phyloP scores from a whole-genome alignment of 1,139 yeast species.

The Dujonia santamariae region DNA sequence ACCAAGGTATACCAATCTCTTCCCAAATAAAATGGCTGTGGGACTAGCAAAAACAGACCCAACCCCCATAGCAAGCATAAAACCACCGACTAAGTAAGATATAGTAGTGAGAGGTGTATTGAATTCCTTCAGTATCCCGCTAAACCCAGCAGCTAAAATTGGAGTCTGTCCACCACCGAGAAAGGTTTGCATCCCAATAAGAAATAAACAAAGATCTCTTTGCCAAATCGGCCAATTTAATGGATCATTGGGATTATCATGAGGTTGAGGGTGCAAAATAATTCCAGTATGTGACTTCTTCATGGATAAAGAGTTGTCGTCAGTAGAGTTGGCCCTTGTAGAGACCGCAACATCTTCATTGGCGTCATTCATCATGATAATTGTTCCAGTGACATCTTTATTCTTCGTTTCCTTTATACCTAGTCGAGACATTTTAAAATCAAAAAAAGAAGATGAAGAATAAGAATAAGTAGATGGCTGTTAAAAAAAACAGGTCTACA shows the following conservation, averaged over 20 bases:
- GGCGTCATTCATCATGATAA: slow-evolving; percentile 33
- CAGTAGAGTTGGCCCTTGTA: slow-evolving; percentile 6
- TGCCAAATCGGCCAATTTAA: slow-evolving; percentile 68
- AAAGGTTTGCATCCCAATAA: slow-evolving; percentile 57
- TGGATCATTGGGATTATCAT: slow-evolving; percentile 74
- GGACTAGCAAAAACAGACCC: slow-evolving; percentile 62
- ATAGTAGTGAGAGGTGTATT: slow-evolving; percentile 38
- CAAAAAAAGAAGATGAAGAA: not conserved
- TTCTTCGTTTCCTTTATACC: slow-evolving; percentile 43
- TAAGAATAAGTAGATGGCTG: not conserved
- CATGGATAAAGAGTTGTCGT: slow-evolving; percentile 14
- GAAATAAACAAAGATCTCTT: slow-evolving; percentile 50
- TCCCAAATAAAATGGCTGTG: slow-evolving; percentile 59
- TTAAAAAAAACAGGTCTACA: not conserved
- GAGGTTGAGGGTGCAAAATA: slow-evolving; percentile 71
- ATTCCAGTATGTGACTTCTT: slow-evolving; percentile 52
- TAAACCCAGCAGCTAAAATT: slow-evolving; percentile 56
- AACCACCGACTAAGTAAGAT: slow-evolving; percentile 57
- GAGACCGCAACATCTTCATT: slow-evolving; percentile 13
- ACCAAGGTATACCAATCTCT: slow-evolving; percentile 50
- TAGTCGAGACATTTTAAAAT: slow-evolving; percentile 10
- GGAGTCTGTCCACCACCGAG: slow-evolving; percentile 66
- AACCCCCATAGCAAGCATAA: slow-evolving; percentile 56
- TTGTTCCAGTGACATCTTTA: slow-evolving; percentile 47
- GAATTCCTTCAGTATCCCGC: slow-evolving; percentile 41